A percentile compares a stretch with the other conserved stretches of the same genome.
Evolutionary conservation across 139 green algal species (phyloP).

Genomic region (Diplosphaera chodatii): DNA sequence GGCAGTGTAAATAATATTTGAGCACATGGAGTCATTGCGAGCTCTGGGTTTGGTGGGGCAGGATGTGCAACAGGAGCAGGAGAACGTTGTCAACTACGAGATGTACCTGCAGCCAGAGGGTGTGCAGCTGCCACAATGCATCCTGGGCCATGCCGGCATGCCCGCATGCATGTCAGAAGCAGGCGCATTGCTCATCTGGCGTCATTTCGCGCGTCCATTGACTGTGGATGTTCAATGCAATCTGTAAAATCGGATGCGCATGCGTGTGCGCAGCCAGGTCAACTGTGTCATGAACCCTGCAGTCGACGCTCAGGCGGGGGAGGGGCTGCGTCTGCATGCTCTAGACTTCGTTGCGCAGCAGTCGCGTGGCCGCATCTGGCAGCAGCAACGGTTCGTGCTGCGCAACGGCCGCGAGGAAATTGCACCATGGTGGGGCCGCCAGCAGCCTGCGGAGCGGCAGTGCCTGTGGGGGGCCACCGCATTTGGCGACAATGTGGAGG

Average conservation of each 20-base stretch:
- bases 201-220: too few relatives aligned
- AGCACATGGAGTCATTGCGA: background rate
- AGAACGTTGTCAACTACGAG: background rate
- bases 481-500: constrained; percentile 81
- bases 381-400: constrained; percentile 37
- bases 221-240: too few relatives aligned
- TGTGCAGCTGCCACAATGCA: background rate
- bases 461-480: constrained; percentile 59
- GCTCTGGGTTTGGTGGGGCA: background rate
- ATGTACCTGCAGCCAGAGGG: background rate
- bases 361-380: constrained; percentile 37
- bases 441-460: constrained; percentile 1
- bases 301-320: background rate
- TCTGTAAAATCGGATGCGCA: too few relatives aligned
- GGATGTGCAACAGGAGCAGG: background rate
- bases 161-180: too few relatives aligned
- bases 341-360: background rate
- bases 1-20: background rate
- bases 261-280: too few relatives aligned
- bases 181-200: too few relatives aligned
- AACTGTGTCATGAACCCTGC: too few relatives aligned
- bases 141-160: too few relatives aligned
- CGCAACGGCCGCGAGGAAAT: background rate
- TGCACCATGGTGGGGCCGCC: constrained; percentile 14
- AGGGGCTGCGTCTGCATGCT: background rate